These are phyloP conservation scores for Kwoniella dejecticola DNA, from an alignment of 768 basidiomycete genomes.

Conservation along the genomic window DNA sequence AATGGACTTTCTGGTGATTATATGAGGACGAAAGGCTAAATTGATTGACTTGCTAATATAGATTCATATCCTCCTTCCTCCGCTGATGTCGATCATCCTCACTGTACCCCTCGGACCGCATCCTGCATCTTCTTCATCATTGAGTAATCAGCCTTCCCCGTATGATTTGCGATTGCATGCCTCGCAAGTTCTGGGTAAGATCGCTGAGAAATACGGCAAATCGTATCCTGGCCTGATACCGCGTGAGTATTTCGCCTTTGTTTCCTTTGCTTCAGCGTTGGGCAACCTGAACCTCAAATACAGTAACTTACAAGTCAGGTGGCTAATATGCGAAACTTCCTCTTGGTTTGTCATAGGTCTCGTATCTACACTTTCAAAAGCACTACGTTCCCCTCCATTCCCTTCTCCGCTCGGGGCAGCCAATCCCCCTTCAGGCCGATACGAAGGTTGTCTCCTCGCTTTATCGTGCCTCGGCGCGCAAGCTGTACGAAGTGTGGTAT, in stretches of 20 bases:
- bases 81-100: conserved; percentile 85
- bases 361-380: conserved; percentile 88
- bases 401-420: conserved; percentile 45
- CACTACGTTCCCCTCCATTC: conserved; percentile 60
- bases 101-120: conserved; percentile 78
- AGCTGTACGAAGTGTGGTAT: conserved; percentile 36
- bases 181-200: conserved; percentile 77
- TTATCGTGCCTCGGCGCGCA: conserved; percentile 82
- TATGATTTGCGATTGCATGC: conserved; percentile 76
- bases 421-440: conserved; percentile 64
- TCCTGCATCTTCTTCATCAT: conserved; percentile 58
- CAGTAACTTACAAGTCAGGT: no score
- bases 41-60: conserved; percentile 54
- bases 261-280: no score
- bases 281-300: no score
- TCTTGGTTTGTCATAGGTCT: no score
- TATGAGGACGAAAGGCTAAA: no score
- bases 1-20: no score
- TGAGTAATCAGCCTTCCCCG: conserved; percentile 34
- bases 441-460: conserved; percentile 87
- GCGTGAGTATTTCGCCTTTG: conserved; percentile 36
- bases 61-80: conserved; percentile 94
- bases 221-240: conserved; percentile 53
- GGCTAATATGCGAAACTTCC: no score
- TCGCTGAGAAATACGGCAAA: conserved; percentile 56